Base-by-base conservation (phyloP, 257 asterid genomes). In the Solanum tarijense region DNA sequence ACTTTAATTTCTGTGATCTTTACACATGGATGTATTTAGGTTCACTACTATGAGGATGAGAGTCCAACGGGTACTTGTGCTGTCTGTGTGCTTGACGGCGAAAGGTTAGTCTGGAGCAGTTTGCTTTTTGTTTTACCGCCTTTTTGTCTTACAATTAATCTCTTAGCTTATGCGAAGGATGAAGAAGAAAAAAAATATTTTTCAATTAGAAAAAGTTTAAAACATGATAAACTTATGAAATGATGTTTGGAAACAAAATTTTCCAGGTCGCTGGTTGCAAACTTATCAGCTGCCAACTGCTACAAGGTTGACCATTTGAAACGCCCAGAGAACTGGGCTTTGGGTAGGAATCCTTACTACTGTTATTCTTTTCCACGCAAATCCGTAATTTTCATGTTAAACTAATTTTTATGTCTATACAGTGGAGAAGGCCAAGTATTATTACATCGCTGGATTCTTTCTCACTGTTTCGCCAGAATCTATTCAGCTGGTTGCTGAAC, bases 381-480 rank as follows among this genome's bases (percentile, higher is more conserved):
- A 46, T 27, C 27, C 0, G 4, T 48, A 48, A 31, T 29, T 81
- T 81, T 81, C 39, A 81, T 81, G 68, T 18, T 82, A 23, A 68
- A 69, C 88, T 87, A 38, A 89, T 87, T 52, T 9, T 14, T 86
- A 29, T 83, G 87, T 89, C 32, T 39, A 87, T 93, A 18, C 68
- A 97, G 99, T 97, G 89, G 99, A 96, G 79, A 95, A 96, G 96
- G 99, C 99, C 92, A 95, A 96, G 91, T 94, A 92, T 94, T 90
- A 81, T 94, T 96, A 96, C 79, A 94, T 96, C 87, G 99, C 99
- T 23, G 99, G 99, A 87, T 96, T 97, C 87, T 97, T 97, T 90
- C 98, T 95, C 92, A 94, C 99, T 1, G 99, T 97, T 92, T 97
- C 99, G 90, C 98, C 98, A 3, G 99, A 97, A 62, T 97, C 99